A percentile compares a stretch with the other conserved stretches of the same genome.
Conservation (phyloP, 2,329 filamentous ascomycete genomes). For the Fusarium clavum region DNA sequence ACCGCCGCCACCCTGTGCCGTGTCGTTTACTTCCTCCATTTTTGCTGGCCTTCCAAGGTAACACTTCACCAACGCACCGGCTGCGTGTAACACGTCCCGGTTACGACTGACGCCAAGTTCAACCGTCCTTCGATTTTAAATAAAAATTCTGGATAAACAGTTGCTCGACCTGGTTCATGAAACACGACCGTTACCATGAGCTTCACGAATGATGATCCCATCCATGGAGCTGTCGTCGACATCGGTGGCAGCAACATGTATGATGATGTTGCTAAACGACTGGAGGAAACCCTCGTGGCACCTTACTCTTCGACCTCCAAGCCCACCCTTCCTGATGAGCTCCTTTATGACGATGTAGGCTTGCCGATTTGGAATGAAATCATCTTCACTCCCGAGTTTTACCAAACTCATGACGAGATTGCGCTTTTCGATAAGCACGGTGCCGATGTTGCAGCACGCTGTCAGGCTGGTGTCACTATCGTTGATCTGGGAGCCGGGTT, state of each 20-base stretch:
- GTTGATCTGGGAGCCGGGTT: slow-evolving; percentile 58
- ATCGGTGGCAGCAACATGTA: slow-evolving; percentile 54
- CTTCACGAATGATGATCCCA: slow-evolving; percentile 26
- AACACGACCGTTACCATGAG: slow-evolving; percentile 24
- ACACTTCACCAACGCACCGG: slow-evolving; percentile 11
- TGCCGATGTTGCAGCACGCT: slow-evolving; percentile 48
- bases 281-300: slow-evolving; percentile 44
- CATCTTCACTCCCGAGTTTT: slow-evolving; percentile 55
- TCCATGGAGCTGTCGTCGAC: slow-evolving; percentile 52
- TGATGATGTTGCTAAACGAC: slow-evolving; percentile 43
- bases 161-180: slow-evolving; percentile 2
- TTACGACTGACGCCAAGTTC: slow-evolving; percentile 15
- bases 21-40: slow-evolving; percentile 14
- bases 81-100: slow-evolving; percentile 13
- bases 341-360: slow-evolving; percentile 55
- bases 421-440: slow-evolving; percentile 52
- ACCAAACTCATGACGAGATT: slow-evolving; percentile 57
- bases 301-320: slow-evolving; percentile 41
- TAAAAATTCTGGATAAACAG: slow-evolving; percentile 7
- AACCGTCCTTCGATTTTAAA: slow-evolving; percentile 4
- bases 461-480: slow-evolving; percentile 50
- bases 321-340: slow-evolving; percentile 54
- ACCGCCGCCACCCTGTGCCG: slow-evolving; percentile 1
- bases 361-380: slow-evolving; percentile 56
- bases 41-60: not conserved